Percentiles rank a stretch among this genome's conserved stretches.
These are phyloP conservation scores for Brassica balearica DNA, from an alignment of 441 rosid species.

Conservation along the genomic window DNA sequence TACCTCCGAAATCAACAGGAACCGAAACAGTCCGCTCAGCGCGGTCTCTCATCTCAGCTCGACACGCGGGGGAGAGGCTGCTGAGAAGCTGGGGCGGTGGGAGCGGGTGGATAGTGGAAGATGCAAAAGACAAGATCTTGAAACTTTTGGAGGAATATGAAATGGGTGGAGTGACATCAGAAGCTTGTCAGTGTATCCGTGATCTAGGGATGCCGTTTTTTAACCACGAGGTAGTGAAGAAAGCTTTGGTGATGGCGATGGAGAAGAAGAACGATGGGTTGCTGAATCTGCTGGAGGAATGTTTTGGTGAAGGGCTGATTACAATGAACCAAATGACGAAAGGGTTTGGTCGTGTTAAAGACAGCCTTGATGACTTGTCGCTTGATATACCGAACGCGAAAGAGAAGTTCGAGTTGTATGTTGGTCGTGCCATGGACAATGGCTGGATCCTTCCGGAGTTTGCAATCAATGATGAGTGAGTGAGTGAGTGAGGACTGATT, in stretches of 20 bases:
- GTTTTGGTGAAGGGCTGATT: conserved; percentile 90
- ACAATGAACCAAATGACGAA: conserved; percentile 94
- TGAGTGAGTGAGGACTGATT: conserved; percentile 33
- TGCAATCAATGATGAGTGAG: conserved; percentile 50
- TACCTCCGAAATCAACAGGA: conserved; percentile 82
- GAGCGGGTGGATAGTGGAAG: conserved; percentile 99
- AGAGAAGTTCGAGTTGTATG: conserved; percentile 78
- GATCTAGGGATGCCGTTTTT: conserved; percentile 98
- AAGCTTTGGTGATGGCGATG: conserved; percentile 99
- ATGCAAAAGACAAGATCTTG: conserved; percentile 94
- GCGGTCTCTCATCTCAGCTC: conserved; percentile 79
- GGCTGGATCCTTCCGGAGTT: conserved; percentile 87
- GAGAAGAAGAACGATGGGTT: conserved; percentile 96
- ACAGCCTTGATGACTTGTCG: conserved; percentile 91
- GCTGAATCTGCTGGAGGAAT: conserved; percentile 81
- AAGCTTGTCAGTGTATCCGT: conserved; percentile 97
- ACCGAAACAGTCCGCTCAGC: conserved; percentile 84
- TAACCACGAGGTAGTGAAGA: conserved; percentile 98
- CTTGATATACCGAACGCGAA: conserved; percentile 95
- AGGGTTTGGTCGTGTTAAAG: conserved; percentile 87
- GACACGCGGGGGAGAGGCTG: conserved; percentile 98
- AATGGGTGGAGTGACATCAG: conserved; percentile 88
- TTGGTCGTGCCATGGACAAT: conserved; percentile 67
- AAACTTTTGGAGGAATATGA: conserved; percentile 93
- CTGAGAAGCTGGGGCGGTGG: conserved; percentile 99